Evolutionary conservation across 2,329 filamentous ascomycete species (phyloP).

Genomic region (Cyanodermella asteris): DNA sequence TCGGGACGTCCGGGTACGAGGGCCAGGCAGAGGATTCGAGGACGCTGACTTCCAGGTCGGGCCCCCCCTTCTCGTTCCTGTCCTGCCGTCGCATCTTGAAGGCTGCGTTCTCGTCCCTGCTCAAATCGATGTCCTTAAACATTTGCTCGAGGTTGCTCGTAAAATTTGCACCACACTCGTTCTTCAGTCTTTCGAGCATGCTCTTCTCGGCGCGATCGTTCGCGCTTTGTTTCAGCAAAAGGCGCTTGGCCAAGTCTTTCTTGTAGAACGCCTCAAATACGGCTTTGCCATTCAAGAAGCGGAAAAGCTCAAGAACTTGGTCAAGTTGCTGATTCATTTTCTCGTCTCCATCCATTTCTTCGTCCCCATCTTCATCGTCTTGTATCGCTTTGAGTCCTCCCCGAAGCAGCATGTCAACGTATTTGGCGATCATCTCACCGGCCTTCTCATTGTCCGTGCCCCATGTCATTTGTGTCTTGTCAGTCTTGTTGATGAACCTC

Average conservation of each 20-base stretch:
- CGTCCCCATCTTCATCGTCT: constrained; percentile 35
- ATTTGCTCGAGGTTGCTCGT: constrained; percentile 96
- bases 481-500: constrained; percentile 73
- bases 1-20: constrained; percentile 55
- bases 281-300: constrained; percentile 91
- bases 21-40: constrained; percentile 89
- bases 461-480: constrained; percentile 49
- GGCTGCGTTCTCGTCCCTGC: constrained; percentile 75
- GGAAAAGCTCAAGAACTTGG: constrained; percentile 79
- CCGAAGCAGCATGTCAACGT: constrained; percentile 72
- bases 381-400: constrained; percentile 63
- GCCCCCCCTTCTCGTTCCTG: constrained; percentile 30
- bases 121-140: constrained; percentile 95
- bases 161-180: constrained; percentile 81
- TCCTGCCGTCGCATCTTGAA: constrained; percentile 51
- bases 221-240: constrained; percentile 80
- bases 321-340: constrained; percentile 85
- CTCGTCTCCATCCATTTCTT: constrained; percentile 39
- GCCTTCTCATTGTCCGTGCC: constrained; percentile 76
- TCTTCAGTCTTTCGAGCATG: constrained; percentile 81
- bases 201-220: constrained; percentile 88
- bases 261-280: constrained; percentile 99
- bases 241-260: constrained; percentile 71
- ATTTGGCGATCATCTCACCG: constrained; percentile 96
- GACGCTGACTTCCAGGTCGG: constrained; percentile 72